Evolutionary conservation across 805 yeast species (phyloP).

Genomic region (Candida broadrunensis): DNA sequence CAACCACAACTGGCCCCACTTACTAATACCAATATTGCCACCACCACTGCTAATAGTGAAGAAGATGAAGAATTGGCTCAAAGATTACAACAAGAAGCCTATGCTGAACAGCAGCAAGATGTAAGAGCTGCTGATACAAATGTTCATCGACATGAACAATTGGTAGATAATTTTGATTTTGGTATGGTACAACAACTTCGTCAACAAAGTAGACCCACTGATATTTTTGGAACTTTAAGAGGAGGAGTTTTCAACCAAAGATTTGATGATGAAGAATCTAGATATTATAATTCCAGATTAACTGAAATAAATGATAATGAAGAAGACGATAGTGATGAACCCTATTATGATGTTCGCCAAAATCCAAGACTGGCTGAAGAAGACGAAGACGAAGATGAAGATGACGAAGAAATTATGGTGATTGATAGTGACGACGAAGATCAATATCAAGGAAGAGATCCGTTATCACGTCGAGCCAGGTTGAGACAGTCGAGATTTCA

Average conservation of each 20-base stretch:
- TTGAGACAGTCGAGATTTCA: constrained; percentile 19
- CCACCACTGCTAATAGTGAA: constrained; percentile 2
- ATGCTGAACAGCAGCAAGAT: constrained; percentile 26
- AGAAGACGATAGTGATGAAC: constrained; percentile 21
- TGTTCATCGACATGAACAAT: constrained; percentile 72
- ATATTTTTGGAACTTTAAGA: constrained; percentile 47
- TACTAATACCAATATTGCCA: constrained; percentile 5
- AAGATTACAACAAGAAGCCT: constrained; percentile 62
- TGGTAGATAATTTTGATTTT: constrained; percentile 43
- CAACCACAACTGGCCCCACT: constrained; percentile 9
- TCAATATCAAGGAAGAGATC: constrained; percentile 13
- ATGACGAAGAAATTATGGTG: constrained; percentile 25
- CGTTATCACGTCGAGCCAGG: constrained; percentile 24
- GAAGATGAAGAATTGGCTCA: constrained; percentile 57
- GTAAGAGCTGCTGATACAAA: constrained; percentile 67
- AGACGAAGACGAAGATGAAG: constrained; percentile 35
- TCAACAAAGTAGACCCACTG: constrained; percentile 22
- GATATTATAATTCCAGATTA: constrained; percentile 15
- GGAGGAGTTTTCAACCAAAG: constrained; percentile 59
- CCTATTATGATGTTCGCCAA: constrained; percentile 25
- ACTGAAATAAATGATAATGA: constrained; percentile 20
- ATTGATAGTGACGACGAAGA: constrained; percentile 27
- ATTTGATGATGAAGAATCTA: constrained; percentile 38
- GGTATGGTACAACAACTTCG: not conserved
- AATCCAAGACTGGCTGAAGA: constrained; percentile 13